Evolutionary conservation across 208 protist species (phyloP), one percentile per base, ranked within the genome.

Genomic region (Sergeia podlipaevii): DNA sequence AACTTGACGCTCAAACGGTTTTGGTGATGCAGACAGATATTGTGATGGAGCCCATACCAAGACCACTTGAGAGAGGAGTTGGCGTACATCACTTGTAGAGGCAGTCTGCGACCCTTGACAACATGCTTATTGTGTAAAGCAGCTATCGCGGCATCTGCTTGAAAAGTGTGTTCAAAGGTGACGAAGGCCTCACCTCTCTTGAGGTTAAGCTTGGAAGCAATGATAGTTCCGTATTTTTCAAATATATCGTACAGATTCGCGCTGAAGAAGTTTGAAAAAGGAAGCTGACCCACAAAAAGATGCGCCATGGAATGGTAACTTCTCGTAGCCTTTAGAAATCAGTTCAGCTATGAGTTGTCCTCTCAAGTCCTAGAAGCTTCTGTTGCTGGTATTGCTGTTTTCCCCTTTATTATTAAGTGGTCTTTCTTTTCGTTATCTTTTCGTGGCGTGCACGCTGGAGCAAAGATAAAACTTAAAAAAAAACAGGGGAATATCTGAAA

Each of bases 211-310:
- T 80, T 73, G 5, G 77, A 73, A 0, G 77, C 80, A 26, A 85
- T 70, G 8, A 58, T 85, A 18, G 77, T 85, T 43, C 73, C 80
- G 48, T 85, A 73, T 18, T 73, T 72, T 8, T 77, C 73, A 18
- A 85, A 63, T 53, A 81, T 85, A 43, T 81, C 58, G 69, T 85
- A 65, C 39, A 85, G 70, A 4, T 81, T 62, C 27, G 67, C 61
- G 34, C 77, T 73, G 42, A 65, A 85, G 53, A 62, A 71, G 63
- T 73, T 71, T 55, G 80, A 85, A 21, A 85, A 64, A 6, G 77
- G 77, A 61, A 85, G 73, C 65, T 85, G 77, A 8, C 77, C 77
- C 13, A 85, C 77, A 50, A 85, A 85, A 32, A 85, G 44, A 41
- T 73, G 72, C 26, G 77, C 77, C 39, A 68, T 77, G 8, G 77